A percentile compares a stretch with the other conserved stretches of the same genome.
These are phyloP conservation scores for Mikania micrantha DNA, from an alignment of 129 eudicot genomes.

Conservation along the genomic window DNA sequence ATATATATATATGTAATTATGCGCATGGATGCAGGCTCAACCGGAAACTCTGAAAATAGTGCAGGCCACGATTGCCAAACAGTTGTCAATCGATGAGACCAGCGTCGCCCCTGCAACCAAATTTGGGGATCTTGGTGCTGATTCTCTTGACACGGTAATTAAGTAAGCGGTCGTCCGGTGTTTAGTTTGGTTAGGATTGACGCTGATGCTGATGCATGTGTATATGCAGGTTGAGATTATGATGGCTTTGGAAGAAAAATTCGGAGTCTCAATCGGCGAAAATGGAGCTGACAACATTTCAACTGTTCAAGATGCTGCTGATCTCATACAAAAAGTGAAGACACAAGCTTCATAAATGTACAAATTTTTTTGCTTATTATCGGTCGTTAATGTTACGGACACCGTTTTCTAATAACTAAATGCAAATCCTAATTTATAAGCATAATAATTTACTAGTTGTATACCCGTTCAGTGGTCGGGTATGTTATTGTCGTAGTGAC, in stretches of 20 bases:
- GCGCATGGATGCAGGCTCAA: slow-evolving; percentile 28
- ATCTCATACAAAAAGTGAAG: slow-evolving; percentile 58
- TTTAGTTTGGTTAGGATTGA: no score
- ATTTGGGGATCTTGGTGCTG: slow-evolving; percentile 59
- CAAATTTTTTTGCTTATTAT: no score
- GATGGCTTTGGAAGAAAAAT: slow-evolving; percentile 63
- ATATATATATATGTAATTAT: no score
- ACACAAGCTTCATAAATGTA: slow-evolving; percentile 26
- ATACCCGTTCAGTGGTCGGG: no score
- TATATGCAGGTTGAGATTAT: slow-evolving; percentile 39
- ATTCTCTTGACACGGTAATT: slow-evolving; percentile 61
- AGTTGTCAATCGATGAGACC: slow-evolving; percentile 48
- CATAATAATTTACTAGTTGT: no score
- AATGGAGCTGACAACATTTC: slow-evolving; percentile 58
- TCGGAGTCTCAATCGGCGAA: slow-evolving; percentile 59
- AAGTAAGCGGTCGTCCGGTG: no score
- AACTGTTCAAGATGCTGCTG: slow-evolving; percentile 71
- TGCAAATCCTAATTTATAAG: no score
- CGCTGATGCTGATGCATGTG: no score
- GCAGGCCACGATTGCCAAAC: slow-evolving; percentile 52
- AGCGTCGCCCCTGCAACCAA: slow-evolving; percentile 51
- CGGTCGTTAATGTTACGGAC: no score
- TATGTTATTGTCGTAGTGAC: no score
- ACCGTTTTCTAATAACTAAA: no score
- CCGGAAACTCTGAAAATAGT: slow-evolving; percentile 52